These are phyloP conservation scores for Neurospora cerealis DNA, from an alignment of 495 filamentous ascomycete genomes.

Conservation along the genomic window DNA sequence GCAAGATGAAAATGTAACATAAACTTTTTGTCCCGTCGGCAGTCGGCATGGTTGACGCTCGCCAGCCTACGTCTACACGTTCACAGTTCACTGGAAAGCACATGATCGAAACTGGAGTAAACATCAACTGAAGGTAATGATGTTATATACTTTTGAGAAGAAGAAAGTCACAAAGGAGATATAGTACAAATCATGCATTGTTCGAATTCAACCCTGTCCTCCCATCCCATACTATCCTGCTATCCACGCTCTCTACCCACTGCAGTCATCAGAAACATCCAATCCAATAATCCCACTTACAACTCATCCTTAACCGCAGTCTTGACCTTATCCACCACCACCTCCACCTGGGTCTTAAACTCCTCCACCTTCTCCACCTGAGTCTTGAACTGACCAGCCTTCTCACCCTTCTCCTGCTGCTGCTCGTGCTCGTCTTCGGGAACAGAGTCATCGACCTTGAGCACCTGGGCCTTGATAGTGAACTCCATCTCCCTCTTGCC, in stretches of 20 bases:
- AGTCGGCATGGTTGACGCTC: background rate
- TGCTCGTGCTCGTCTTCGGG: background rate
- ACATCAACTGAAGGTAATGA: no score
- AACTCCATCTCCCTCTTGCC: conserved; percentile 20
- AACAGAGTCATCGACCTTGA: conserved; percentile 7
- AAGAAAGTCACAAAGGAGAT: background rate
- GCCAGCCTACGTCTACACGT: no score
- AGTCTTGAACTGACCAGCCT: background rate
- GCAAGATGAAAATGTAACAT: background rate
- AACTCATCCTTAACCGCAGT: background rate
- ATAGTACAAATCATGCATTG: background rate
- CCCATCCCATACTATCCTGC: background rate
- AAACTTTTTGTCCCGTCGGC: background rate
- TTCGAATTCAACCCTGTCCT: fast-evolving
- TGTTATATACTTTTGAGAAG: background rate
- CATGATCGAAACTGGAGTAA: background rate
- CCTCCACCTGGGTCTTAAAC: background rate
- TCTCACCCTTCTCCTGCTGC: background rate
- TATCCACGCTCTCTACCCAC: background rate
- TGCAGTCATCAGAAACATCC: background rate
- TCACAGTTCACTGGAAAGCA: background rate
- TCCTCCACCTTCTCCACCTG: background rate
- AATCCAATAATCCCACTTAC: background rate
- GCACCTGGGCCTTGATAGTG: conserved; percentile 17
- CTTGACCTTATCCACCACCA: background rate